Conservation (phyloP, 129 eudicot species). For the Smallanthus sonchifolius region DNA sequence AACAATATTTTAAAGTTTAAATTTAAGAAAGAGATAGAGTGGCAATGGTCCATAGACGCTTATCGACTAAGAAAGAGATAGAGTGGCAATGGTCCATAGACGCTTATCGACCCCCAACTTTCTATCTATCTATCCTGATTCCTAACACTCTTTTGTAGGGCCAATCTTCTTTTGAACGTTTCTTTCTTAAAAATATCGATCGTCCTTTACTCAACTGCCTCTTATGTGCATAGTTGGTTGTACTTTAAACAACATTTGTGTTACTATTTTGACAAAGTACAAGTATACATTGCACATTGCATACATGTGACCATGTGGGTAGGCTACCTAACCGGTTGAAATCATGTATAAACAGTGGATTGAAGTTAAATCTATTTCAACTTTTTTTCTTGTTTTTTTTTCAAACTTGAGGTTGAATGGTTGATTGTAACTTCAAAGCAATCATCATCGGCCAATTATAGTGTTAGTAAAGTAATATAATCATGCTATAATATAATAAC, state of each 20-base stretch:
- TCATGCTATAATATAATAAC: background rate
- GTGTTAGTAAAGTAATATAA: background rate
- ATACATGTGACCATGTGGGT: conserved; percentile 32
- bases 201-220: conserved; percentile 16
- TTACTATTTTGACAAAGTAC: conserved; percentile 13
- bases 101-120: background rate
- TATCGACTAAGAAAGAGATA: background rate
- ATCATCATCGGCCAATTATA: background rate
- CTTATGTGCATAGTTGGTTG: conserved; percentile 3
- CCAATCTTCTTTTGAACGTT: conserved; percentile 3
- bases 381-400: background rate
- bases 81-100: conserved; percentile 24
- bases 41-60: conserved; percentile 23
- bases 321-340: conserved; percentile 17
- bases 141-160: background rate
- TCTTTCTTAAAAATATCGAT: conserved; percentile 12
- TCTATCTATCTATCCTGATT: background rate
- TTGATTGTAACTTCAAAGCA: background rate
- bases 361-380: background rate
- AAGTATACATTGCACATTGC: conserved; percentile 9
- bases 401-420: background rate
- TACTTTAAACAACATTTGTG: conserved; percentile 13
- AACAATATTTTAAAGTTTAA: background rate
- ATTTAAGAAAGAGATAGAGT: conserved; percentile 2
- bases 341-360: background rate